A percentile compares a stretch with the other conserved stretches of the same genome.
Evolutionary conservation across 306 rosid species (phyloP).

Genomic region (Leucaena leucocephala): DNA sequence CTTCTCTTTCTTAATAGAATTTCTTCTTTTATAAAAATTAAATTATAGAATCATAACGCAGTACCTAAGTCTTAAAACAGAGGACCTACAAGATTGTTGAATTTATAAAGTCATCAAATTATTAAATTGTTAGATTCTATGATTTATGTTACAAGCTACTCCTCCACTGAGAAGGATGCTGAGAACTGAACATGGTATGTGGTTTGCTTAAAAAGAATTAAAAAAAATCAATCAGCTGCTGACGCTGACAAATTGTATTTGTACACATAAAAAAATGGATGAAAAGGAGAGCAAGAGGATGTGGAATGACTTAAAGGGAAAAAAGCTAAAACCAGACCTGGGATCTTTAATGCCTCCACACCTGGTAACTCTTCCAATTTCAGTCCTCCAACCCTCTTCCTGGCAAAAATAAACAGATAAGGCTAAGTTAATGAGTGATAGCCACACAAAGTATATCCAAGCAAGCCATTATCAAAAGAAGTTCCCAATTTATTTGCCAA

Average conservation of each 20-base stretch:
- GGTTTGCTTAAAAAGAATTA: conserved; percentile 1
- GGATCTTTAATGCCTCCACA: conserved; percentile 82
- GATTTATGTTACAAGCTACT: conserved; percentile 8
- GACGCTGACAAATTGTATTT: background rate
- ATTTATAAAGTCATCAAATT: background rate
- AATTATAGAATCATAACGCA: background rate
- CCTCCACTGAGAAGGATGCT: conserved; percentile 22
- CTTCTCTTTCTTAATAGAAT: background rate
- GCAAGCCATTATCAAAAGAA: background rate
- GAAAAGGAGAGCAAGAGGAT: background rate
- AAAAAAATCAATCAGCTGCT: background rate
- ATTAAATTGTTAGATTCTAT: background rate
- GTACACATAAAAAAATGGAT: background rate
- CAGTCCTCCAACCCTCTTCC: conserved; percentile 94
- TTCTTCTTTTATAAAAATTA: background rate
- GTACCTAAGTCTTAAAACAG: background rate
- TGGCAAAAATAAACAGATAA: conserved; percentile 44
- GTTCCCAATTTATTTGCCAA: conserved; percentile 16
- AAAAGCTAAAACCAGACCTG: conserved; percentile 57
- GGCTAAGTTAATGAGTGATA: conserved; percentile 29
- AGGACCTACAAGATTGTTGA: background rate
- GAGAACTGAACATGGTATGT: background rate
- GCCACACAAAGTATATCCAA: conserved; percentile 13
- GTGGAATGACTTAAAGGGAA: conserved; percentile 18
- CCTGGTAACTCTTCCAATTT: conserved; percentile 91